A percentile compares a stretch with the other conserved stretches of the same genome.
These are phyloP conservation scores for Hanseniaspora mollemarum DNA, from an alignment of 805 yeast species.

Conservation along the genomic window DNA sequence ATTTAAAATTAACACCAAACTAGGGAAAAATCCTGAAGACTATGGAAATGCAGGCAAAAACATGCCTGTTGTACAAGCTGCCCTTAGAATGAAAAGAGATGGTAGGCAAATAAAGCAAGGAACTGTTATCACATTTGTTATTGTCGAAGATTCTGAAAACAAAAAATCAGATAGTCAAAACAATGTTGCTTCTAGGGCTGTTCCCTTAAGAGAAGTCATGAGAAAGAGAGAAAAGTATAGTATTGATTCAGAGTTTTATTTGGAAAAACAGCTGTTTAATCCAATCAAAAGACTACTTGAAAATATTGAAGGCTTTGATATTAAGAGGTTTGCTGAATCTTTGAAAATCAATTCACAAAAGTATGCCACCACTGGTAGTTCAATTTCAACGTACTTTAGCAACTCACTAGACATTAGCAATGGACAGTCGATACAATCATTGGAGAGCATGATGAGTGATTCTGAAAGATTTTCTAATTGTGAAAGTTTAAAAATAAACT, in stretches of 20 bases:
- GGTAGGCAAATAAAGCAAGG: constrained; percentile 86
- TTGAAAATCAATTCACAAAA: constrained; percentile 67
- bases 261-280: constrained; percentile 79
- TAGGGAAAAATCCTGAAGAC: constrained; percentile 77
- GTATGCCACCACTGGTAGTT: constrained; percentile 28
- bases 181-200: constrained; percentile 60
- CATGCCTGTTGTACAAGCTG: constrained; percentile 87
- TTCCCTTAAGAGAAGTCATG: constrained; percentile 65
- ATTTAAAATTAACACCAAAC: constrained; percentile 69
- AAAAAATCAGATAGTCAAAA: constrained; percentile 9
- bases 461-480: constrained; percentile 67
- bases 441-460: constrained; percentile 73
- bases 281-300: constrained; percentile 83
- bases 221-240: constrained; percentile 38
- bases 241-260: constrained; percentile 69
- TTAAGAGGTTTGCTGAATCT: constrained; percentile 60
- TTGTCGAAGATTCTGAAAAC: constrained; percentile 36
- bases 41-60: constrained; percentile 65
- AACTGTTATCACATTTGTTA: constrained; percentile 76
- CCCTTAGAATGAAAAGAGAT: constrained; percentile 61
- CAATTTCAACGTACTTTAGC: constrained; percentile 18
- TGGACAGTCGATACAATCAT: constrained; percentile 45
- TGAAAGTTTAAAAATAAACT: constrained; percentile 43
- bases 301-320: constrained; percentile 76
- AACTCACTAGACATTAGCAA: constrained; percentile 23